phyloP scores from a whole-genome alignment of 2,329 filamentous ascomycete genomes.

The Eutypella sp. region DNA sequence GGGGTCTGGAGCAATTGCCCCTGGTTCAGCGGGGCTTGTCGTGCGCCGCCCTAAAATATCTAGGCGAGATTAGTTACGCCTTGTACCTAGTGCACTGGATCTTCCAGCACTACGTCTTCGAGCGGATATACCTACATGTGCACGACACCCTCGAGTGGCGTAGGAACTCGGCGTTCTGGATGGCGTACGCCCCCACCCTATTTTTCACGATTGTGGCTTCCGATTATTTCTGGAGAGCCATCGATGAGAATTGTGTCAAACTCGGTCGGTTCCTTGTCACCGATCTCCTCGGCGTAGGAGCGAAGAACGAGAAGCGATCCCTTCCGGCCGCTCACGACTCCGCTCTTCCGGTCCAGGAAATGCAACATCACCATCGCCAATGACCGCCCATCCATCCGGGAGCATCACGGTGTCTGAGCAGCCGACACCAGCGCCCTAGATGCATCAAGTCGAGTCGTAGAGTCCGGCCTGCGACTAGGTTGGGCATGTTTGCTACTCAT shows the following conservation, averaged over 20 bases:
- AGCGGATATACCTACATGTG: background rate
- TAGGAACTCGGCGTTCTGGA: background rate
- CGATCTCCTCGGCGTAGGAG: slow-evolving; percentile 1
- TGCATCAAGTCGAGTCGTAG: too few species aligned
- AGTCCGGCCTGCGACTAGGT: too few species aligned
- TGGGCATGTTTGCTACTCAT: too few species aligned
- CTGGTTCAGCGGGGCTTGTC: background rate
- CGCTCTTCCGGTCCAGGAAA: too few species aligned
- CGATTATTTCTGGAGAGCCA: slow-evolving; percentile 2
- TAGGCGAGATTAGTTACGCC: slow-evolving; percentile 5
- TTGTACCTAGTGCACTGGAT: slow-evolving; percentile 2
- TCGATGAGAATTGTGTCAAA: slow-evolving; percentile 1
- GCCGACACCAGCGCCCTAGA: too few species aligned
- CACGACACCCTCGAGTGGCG: background rate
- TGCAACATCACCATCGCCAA: background rate
- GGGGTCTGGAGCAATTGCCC: slow-evolving; percentile 2
- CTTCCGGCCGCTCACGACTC: background rate
- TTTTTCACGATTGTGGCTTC: background rate
- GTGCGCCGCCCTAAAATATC: background rate
- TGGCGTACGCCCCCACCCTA: background rate
- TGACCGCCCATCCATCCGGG: too few species aligned
- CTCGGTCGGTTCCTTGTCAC: background rate
- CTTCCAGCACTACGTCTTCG: background rate
- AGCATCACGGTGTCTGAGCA: too few species aligned
- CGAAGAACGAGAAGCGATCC: background rate